These are phyloP conservation scores for Colletotrichum sp. DNA, from an alignment of 2,329 filamentous ascomycete genomes.

Conservation along the genomic window DNA sequence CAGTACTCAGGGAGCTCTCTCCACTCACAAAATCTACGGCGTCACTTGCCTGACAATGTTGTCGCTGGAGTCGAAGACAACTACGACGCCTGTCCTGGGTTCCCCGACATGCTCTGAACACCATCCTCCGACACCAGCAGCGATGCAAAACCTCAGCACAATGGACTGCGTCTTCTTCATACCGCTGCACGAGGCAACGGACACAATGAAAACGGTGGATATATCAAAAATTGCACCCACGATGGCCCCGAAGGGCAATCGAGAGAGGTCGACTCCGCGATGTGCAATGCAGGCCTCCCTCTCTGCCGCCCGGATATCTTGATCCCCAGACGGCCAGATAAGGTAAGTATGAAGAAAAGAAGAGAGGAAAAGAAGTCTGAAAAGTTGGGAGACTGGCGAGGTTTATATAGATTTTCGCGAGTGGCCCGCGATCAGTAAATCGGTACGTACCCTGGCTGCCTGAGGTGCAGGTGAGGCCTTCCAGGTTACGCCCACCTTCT, in stretches of 20 bases:
- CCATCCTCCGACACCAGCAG: too few relatives aligned
- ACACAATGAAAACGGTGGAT: slow-evolving; percentile 25
- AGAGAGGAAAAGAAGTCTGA: background rate
- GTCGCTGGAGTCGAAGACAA: too few relatives aligned
- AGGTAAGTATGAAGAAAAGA: slow-evolving; percentile 55
- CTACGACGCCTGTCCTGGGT: too few relatives aligned
- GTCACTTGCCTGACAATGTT: too few relatives aligned
- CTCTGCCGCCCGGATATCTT: slow-evolving; percentile 44
- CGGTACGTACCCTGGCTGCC: background rate
- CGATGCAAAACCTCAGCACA: too few relatives aligned
- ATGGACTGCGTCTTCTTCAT: background rate
- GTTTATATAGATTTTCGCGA: slow-evolving; percentile 34
- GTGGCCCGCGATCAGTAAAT: background rate
- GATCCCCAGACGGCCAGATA: slow-evolving; percentile 46
- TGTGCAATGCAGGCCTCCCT: slow-evolving; percentile 58
- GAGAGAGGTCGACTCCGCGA: slow-evolving; percentile 26
- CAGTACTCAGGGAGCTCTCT: too few relatives aligned
- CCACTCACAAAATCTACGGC: too few relatives aligned
- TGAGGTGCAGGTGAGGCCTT: background rate
- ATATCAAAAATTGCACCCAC: slow-evolving; percentile 20
- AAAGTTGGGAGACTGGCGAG: background rate
- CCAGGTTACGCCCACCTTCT: background rate
- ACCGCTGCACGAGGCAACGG: slow-evolving; percentile 22
- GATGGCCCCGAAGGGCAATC: slow-evolving; percentile 23
- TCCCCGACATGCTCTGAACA: too few relatives aligned